Conservation (phyloP, 805 yeast genomes). For the Saturnispora besseyi region DNA sequence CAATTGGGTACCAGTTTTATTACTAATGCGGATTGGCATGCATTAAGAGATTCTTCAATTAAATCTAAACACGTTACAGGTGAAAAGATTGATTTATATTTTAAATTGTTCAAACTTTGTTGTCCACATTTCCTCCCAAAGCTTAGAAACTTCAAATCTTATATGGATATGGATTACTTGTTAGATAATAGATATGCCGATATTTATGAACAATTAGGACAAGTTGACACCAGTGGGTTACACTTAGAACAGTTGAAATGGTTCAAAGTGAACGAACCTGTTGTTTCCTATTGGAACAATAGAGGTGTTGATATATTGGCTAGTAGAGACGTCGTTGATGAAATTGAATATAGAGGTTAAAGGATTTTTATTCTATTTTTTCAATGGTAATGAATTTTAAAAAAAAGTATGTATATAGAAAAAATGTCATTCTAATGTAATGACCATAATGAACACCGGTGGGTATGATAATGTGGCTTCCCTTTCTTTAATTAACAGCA, state of each 20-base stretch:
- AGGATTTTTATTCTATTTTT: not conserved
- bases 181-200: slow-evolving; percentile 31
- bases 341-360: not conserved
- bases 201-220: slow-evolving; percentile 26
- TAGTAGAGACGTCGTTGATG: not conserved
- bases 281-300: slow-evolving; percentile 13
- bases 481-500: slow-evolving; percentile 1
- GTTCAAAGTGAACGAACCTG: slow-evolving; percentile 19
- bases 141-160: slow-evolving; percentile 33
- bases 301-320: slow-evolving; percentile 11
- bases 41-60: slow-evolving; percentile 71
- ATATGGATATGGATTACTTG: slow-evolving; percentile 34
- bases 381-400: not conserved
- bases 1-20: slow-evolving; percentile 44
- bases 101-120: slow-evolving; percentile 42
- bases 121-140: slow-evolving; percentile 36
- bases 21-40: slow-evolving; percentile 80
- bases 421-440: not conserved
- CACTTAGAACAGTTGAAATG: slow-evolving; percentile 30
- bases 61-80: slow-evolving; percentile 28
- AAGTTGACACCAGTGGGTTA: slow-evolving; percentile 29
- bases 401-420: not conserved
- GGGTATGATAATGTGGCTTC: not conserved
- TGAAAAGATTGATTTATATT: slow-evolving; percentile 43
- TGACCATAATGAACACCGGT: not conserved